Conservation (phyloP, 2,329 filamentous ascomycete genomes). For the Diplodia mutila region DNA sequence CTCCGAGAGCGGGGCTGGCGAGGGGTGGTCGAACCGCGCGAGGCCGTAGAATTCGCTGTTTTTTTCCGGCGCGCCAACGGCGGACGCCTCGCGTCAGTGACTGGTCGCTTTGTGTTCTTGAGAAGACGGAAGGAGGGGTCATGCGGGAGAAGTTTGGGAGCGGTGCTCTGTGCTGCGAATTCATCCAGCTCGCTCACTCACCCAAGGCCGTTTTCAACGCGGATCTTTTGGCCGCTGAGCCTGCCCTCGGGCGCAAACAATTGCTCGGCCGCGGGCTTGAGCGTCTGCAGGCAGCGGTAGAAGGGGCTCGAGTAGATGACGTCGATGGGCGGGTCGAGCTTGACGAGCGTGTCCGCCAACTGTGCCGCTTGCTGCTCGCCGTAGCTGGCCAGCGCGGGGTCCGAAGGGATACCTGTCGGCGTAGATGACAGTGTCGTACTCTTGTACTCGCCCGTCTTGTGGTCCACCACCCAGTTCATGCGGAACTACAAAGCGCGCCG, state of each 20-base stretch:
- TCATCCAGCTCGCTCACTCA: too few relatives aligned
- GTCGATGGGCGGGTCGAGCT: conserved; percentile 68
- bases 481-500: conserved; percentile 67
- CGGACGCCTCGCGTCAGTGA: background rate
- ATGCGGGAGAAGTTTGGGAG: too few relatives aligned
- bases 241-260: conserved; percentile 35
- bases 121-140: background rate
- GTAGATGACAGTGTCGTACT: conserved; percentile 63
- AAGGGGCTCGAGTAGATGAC: conserved; percentile 67
- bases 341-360: conserved; percentile 67
- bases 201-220: conserved; percentile 59
- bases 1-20: conserved; percentile 66
- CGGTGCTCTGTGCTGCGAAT: background rate
- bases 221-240: conserved; percentile 46
- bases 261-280: conserved; percentile 42
- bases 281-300: conserved; percentile 47
- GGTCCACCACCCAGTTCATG: conserved; percentile 85
- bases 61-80: background rate
- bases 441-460: conserved; percentile 76
- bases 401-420: conserved; percentile 84
- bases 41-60: conserved; percentile 89
- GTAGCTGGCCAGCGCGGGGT: conserved; percentile 84
- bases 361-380: conserved; percentile 83
- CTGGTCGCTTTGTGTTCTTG: background rate
- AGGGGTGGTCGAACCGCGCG: conserved; percentile 83